A percentile compares a stretch with the other conserved stretches of the same genome.
These are phyloP conservation scores for Dentipellis fragilis DNA, from an alignment of 768 basidiomycete species.

Conservation along the genomic window DNA sequence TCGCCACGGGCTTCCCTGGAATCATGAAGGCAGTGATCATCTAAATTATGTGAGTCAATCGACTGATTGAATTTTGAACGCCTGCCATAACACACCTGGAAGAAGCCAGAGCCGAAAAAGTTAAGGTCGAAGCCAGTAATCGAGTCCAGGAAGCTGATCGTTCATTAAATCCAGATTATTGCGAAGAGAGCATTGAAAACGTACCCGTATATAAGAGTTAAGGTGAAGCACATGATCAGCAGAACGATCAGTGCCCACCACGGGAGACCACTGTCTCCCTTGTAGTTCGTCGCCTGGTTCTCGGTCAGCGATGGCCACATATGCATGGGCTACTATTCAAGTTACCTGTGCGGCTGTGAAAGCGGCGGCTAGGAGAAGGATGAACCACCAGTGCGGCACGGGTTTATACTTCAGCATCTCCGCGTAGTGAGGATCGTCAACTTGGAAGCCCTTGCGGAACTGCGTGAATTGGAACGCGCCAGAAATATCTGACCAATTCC, in stretches of 20 bases:
- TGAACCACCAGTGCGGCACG: constrained; percentile 17
- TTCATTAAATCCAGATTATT: background rate
- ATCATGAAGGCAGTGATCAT: constrained; percentile 24
- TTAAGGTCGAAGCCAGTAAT: constrained; percentile 13
- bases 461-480: constrained; percentile 1
- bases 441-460: background rate
- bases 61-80: too few relatives aligned
- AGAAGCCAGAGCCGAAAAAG: constrained; percentile 13
- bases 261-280: constrained; percentile 17
- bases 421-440: constrained; percentile 13
- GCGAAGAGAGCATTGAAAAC: background rate
- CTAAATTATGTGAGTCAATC: constrained; percentile 11
- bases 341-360: constrained; percentile 17
- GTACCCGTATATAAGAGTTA: constrained; percentile 14
- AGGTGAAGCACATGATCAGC: constrained; percentile 20
- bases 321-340: background rate
- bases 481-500: constrained; percentile 23
- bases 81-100: constrained; percentile 4
- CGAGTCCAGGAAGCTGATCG: constrained; percentile 1
- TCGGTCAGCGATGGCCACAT: constrained; percentile 1
- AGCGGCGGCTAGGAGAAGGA: constrained; percentile 11
- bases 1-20: constrained; percentile 24
- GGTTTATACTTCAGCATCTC: constrained; percentile 15
- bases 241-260: constrained; percentile 20
- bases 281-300: constrained; percentile 16